A percentile compares a stretch with the other conserved stretches of the same genome.
Evolutionary conservation across 306 rosid species (phyloP).

Genomic region (Prinsepia uniflora): DNA sequence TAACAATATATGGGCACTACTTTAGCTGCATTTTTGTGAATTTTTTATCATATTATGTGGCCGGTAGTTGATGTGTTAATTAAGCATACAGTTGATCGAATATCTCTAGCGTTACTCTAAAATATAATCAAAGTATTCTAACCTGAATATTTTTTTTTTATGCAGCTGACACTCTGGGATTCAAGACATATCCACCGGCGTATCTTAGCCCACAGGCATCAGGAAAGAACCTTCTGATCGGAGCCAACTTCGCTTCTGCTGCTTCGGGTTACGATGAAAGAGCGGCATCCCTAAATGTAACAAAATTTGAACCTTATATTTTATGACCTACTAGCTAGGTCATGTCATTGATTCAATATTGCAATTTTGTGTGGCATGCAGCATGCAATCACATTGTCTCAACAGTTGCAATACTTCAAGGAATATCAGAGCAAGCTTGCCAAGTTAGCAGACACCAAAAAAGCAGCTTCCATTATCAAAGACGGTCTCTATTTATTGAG

Average conservation of each 20-base stretch:
- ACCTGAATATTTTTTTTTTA: neutral
- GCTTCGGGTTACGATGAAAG: slow-evolving; percentile 91
- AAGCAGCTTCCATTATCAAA: slow-evolving; percentile 66
- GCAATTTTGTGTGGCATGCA: slow-evolving; percentile 27
- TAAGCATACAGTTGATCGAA: neutral
- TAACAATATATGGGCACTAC: neutral
- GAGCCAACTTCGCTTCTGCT: slow-evolving; percentile 97
- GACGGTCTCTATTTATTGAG: slow-evolving; percentile 68
- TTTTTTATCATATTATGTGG: neutral
- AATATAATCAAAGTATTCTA: neutral
- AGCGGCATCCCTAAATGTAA: slow-evolving; percentile 69
- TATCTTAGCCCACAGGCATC: slow-evolving; percentile 95
- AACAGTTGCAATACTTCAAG: slow-evolving; percentile 64
- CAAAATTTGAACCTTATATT: neutral
- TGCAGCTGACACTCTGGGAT: slow-evolving; percentile 82
- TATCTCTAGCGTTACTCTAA: neutral
- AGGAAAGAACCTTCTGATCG: slow-evolving; percentile 83
- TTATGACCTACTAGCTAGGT: neutral
- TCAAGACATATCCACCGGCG: slow-evolving; percentile 63
- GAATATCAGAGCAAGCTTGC: slow-evolving; percentile 77
- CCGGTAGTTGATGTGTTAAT: neutral
- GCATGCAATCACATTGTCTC: slow-evolving; percentile 89
- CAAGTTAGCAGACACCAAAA: slow-evolving; percentile 68
- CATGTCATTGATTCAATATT: neutral
- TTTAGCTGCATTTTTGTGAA: neutral